These are phyloP conservation scores for Mycena maculata DNA, from an alignment of 768 basidiomycete species.

Conservation along the genomic window DNA sequence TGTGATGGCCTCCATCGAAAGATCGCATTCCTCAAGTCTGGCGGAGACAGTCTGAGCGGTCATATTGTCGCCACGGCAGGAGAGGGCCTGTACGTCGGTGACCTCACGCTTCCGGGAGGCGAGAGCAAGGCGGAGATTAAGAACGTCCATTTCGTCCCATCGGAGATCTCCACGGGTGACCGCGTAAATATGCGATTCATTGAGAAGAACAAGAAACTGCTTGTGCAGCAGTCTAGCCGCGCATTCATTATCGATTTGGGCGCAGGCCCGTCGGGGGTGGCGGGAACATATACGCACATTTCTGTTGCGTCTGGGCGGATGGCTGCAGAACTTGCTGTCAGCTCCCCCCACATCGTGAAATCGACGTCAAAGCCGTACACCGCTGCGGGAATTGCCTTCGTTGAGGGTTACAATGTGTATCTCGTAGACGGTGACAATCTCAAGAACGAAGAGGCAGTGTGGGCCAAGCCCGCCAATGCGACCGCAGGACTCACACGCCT, in stretches of 20 bases:
- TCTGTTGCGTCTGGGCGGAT: conserved; percentile 66
- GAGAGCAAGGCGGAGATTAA: conserved; percentile 49
- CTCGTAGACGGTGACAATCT: conserved; percentile 56
- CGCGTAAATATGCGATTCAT: conserved; percentile 67
- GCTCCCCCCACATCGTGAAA: conserved; percentile 41
- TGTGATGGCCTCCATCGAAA: conserved; percentile 54
- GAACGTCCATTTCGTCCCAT: conserved; percentile 63
- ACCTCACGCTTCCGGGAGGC: conserved; percentile 61
- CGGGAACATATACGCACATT: conserved; percentile 59
- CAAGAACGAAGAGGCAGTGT: conserved; percentile 59
- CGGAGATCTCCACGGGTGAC: conserved; percentile 59
- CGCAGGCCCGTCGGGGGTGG: conserved; percentile 53
- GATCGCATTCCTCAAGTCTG: conserved; percentile 74
- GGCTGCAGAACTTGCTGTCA: conserved; percentile 66
- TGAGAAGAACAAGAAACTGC: conserved; percentile 61
- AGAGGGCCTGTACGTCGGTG: conserved; percentile 73
- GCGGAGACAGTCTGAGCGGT: conserved; percentile 70
- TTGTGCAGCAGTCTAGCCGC: conserved; percentile 67
- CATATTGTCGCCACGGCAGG: conserved; percentile 72
- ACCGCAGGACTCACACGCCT: conserved; percentile 69
- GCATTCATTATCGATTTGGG: conserved; percentile 65
- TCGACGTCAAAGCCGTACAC: conserved; percentile 32
- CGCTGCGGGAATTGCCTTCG: conserved; percentile 65
- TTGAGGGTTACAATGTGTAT: conserved; percentile 78
- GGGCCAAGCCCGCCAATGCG: conserved; percentile 79